Evolutionary conservation across 2,329 filamentous ascomycete genomes (phyloP).

Genomic region (Fusarium bulbicola): DNA sequence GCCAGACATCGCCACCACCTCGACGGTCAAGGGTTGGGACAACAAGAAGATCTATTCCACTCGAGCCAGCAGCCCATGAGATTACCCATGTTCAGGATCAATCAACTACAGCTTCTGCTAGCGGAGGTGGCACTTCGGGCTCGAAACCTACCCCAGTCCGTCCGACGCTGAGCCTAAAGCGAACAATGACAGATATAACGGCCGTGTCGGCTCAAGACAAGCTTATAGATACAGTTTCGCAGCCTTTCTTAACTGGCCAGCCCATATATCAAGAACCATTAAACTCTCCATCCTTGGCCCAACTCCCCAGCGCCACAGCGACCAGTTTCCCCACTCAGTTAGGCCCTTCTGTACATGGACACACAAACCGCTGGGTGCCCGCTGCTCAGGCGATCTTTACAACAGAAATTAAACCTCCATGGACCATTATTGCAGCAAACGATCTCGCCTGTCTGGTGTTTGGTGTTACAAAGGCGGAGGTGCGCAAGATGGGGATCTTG

Average conservation of each 20-base stretch:
- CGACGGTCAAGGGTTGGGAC: constrained; percentile 31
- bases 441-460: constrained; percentile 97
- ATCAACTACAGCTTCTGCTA: constrained; percentile 64
- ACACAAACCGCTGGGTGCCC: constrained; percentile 89
- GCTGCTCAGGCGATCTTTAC: constrained; percentile 97
- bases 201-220: constrained; percentile 80
- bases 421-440: constrained; percentile 96
- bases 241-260: constrained; percentile 73
- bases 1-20: constrained; percentile 47
- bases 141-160: constrained; percentile 65
- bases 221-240: constrained; percentile 84
- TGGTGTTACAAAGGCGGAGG: constrained; percentile 96
- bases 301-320: constrained; percentile 51
- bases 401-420: constrained; percentile 88
- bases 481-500: constrained; percentile 92
- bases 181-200: constrained; percentile 86
- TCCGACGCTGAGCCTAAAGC: constrained; percentile 73
- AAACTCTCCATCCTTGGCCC: constrained; percentile 54
- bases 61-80: constrained; percentile 27
- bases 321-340: constrained; percentile 58
- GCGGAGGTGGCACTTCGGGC: constrained; percentile 63
- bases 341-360: constrained; percentile 77
- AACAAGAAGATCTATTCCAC: constrained; percentile 23
- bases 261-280: constrained; percentile 49
- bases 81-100: constrained; percentile 53